phyloP scores from a whole-genome alignment of 1,139 yeast genomes.

The Arxiozyma telluris region DNA sequence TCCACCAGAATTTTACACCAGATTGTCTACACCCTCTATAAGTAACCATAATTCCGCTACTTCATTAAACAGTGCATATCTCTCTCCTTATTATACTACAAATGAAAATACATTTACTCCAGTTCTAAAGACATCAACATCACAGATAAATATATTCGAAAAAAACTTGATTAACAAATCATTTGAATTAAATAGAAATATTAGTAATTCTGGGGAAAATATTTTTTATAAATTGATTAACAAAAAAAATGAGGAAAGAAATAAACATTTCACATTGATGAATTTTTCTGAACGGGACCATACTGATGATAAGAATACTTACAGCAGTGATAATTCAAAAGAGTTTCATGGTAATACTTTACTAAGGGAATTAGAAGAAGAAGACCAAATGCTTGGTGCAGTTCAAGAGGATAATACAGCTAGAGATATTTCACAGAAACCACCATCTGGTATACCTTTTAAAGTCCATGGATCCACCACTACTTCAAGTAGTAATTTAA shows the following conservation, averaged over 20 bases:
- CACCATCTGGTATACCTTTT: not conserved
- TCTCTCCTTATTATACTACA: not conserved
- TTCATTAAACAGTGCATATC: constrained; percentile 19
- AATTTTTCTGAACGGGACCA: constrained; percentile 9
- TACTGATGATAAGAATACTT: not conserved
- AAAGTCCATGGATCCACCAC: not conserved
- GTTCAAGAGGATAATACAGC: not conserved
- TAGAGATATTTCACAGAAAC: not conserved
- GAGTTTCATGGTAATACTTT: not conserved
- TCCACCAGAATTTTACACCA: constrained; percentile 30
- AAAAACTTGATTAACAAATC: constrained; percentile 24
- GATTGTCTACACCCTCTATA: constrained; percentile 28
- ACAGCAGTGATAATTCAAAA: not conserved
- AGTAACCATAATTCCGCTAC: constrained; percentile 27
- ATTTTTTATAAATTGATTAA: constrained; percentile 16
- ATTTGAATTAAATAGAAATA: constrained; percentile 22
- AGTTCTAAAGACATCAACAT: not conserved
- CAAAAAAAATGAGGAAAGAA: constrained; percentile 7
- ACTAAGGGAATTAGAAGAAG: constrained; percentile 13
- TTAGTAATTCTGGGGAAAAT: constrained; percentile 12
- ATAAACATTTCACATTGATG: constrained; percentile 3
- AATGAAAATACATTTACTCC: not conserved
- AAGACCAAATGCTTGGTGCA: constrained; percentile 6
- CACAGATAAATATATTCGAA: constrained; percentile 18
- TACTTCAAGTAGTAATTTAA: not conserved